A percentile compares a stretch with the other conserved stretches of the same genome.
Evolutionary conservation across 371 early-diverging fungal genomes (phyloP).

Genomic region (Mucor mucedo): DNA sequence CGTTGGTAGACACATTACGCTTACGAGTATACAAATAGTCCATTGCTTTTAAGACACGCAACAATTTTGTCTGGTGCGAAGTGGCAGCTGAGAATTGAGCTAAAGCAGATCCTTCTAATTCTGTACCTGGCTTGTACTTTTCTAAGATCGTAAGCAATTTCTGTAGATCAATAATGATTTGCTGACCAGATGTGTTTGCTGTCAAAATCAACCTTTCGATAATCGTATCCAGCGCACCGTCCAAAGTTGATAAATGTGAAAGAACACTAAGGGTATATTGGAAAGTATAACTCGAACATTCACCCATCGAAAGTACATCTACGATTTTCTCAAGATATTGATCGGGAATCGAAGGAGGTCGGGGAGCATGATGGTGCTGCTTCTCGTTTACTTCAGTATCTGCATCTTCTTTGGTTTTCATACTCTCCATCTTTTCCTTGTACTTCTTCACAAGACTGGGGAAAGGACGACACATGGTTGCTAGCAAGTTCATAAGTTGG

Average conservation of each 20-base stretch:
- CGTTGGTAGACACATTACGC: slow-evolving; percentile 15
- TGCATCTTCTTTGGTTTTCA: slow-evolving; percentile 36
- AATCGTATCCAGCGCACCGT: slow-evolving; percentile 77
- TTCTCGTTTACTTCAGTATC: slow-evolving; percentile 22
- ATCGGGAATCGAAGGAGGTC: slow-evolving; percentile 74
- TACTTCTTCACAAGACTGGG: slow-evolving; percentile 44
- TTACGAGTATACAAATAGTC: slow-evolving; percentile 78
- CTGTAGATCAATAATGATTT: slow-evolving; percentile 73
- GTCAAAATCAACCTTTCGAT: slow-evolving; percentile 70
- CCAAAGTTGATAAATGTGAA: slow-evolving; percentile 78
- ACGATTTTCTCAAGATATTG: slow-evolving; percentile 78
- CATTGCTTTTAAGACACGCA: slow-evolving; percentile 92
- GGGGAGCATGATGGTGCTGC: slow-evolving; percentile 34
- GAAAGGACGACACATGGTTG: slow-evolving; percentile 67
- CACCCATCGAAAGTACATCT: slow-evolving; percentile 85
- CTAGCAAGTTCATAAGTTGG: slow-evolving; percentile 78
- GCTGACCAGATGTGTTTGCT: slow-evolving; percentile 72
- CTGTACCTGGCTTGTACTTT: slow-evolving; percentile 55
- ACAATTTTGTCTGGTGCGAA: slow-evolving; percentile 87
- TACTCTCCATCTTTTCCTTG: slow-evolving; percentile 27
- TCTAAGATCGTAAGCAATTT: slow-evolving; percentile 65
- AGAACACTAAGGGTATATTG: slow-evolving; percentile 88
- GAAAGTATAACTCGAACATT: slow-evolving; percentile 93
- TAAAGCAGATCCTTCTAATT: slow-evolving; percentile 66
- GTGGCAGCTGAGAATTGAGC: slow-evolving; percentile 83